Evolutionary conservation across 257 asterid genomes (phyloP).

Genomic region (Solanum arcanum): DNA sequence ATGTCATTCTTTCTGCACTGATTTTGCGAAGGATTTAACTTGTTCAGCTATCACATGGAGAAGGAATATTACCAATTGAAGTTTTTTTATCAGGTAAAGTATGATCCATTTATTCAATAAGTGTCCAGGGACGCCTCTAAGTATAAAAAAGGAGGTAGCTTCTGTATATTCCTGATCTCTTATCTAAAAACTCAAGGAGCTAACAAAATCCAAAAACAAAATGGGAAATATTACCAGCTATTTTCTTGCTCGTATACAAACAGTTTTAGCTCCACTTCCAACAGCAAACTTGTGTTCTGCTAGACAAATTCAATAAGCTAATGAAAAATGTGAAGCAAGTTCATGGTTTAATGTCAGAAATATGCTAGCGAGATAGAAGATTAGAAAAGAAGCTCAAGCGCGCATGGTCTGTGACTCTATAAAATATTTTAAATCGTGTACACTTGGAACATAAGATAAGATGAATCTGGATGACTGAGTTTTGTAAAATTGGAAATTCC

Average conservation of each 20-base stretch:
- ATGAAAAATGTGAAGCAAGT: not conserved
- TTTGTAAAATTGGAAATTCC: not conserved
- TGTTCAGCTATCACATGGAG: not conserved
- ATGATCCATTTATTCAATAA: not conserved
- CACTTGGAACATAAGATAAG: not conserved
- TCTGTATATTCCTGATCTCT: not conserved
- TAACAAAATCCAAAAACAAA: not conserved
- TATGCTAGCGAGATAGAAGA: not conserved
- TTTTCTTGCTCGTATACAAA: constrained; percentile 93
- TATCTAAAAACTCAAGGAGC: not conserved
- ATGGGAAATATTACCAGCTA: constrained; percentile 51
- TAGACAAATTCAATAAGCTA: constrained; percentile 1
- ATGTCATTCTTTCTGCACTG: not conserved
- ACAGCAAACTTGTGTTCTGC: constrained; percentile 97
- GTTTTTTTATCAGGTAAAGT: constrained; percentile 21
- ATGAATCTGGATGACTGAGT: not conserved
- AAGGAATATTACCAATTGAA: constrained; percentile 57
- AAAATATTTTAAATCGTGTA: not conserved
- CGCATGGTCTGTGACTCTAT: not conserved
- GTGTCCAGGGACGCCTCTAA: not conserved
- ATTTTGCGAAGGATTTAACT: not conserved
- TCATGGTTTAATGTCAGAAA: not conserved
- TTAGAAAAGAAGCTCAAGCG: not conserved
- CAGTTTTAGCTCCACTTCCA: constrained; percentile 99
- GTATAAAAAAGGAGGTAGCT: not conserved